Conservation (phyloP, 2,329 filamentous ascomycete genomes). For the Xylariales sp. region DNA sequence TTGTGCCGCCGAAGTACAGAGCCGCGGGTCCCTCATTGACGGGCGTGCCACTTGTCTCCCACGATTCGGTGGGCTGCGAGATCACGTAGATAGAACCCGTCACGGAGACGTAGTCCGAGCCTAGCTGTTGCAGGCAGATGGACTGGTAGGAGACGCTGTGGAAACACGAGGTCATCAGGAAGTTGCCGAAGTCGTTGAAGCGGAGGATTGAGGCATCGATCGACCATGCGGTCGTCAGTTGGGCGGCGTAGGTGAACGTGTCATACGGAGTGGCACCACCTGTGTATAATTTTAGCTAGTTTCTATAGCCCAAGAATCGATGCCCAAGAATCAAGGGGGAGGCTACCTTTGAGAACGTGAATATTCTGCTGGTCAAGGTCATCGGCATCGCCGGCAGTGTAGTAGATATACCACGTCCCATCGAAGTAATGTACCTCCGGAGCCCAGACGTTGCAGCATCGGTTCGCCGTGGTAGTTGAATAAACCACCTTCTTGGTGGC, state of each 20-base stretch:
- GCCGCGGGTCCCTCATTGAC: slow-evolving; percentile 53
- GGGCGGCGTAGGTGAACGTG: slow-evolving; percentile 42
- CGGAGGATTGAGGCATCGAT: slow-evolving; percentile 51
- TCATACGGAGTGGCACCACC: slow-evolving; percentile 50
- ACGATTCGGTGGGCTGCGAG: slow-evolving; percentile 44
- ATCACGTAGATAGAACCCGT: slow-evolving; percentile 41
- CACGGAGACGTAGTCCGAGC: slow-evolving; percentile 35
- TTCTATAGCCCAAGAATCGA: too few species aligned
- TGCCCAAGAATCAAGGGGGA: too few species aligned
- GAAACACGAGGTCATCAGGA: slow-evolving; percentile 52
- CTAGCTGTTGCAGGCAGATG: slow-evolving; percentile 34
- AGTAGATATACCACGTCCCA: slow-evolving; percentile 51
- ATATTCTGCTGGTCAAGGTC: slow-evolving; percentile 45
- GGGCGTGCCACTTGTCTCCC: slow-evolving; percentile 42
- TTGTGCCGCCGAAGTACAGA: slow-evolving; percentile 48
- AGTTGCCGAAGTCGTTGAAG: slow-evolving; percentile 40
- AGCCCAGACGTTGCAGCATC: slow-evolving; percentile 55
- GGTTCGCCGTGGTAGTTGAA: slow-evolving; percentile 37
- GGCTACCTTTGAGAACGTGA: slow-evolving; percentile 50
- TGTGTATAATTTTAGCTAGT: slow-evolving; percentile 15
- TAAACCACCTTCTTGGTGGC: slow-evolving; percentile 47
- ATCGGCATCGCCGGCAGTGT: slow-evolving; percentile 31
- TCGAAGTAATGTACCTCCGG: slow-evolving; percentile 50
- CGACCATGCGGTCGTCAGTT: slow-evolving; percentile 43
- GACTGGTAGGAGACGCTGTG: slow-evolving; percentile 33